Percentiles rank a stretch among this genome's conserved stretches.
These are phyloP conservation scores for Solanum chiquidenum DNA, from an alignment of 257 asterid species.

Conservation along the genomic window DNA sequence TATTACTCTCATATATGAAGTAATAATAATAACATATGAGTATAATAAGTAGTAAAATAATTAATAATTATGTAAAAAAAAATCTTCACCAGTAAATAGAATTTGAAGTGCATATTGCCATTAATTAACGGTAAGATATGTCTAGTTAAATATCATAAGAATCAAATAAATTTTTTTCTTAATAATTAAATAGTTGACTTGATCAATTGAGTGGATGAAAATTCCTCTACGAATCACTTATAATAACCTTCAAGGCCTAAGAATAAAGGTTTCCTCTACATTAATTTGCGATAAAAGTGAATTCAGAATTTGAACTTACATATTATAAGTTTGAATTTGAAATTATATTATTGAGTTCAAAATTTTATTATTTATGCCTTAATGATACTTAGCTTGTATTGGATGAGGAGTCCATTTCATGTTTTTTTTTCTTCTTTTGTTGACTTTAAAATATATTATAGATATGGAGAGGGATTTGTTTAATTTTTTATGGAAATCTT, in stretches of 20 bases:
- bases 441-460: background rate
- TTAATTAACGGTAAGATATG: too few species aligned
- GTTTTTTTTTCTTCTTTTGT: background rate
- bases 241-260: background rate
- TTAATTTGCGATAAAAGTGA: too few species aligned
- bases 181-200: too few species aligned
- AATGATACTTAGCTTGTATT: background rate
- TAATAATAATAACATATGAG: too few species aligned
- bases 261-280: too few species aligned
- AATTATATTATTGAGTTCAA: too few species aligned
- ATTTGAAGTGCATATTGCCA: background rate
- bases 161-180: fast-evolving
- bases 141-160: background rate
- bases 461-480: background rate
- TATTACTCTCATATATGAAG: background rate
- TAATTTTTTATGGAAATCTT: background rate
- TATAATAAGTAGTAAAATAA: too few species aligned
- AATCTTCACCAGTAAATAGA: background rate
- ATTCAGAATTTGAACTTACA: background rate
- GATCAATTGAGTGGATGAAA: too few species aligned
- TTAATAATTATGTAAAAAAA: background rate
- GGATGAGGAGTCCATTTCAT: background rate
- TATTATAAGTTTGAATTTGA: too few species aligned
- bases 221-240: fast-evolving
- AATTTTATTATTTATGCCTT: background rate